phyloP scores from a whole-genome alignment of 2,329 filamentous ascomycete genomes.

The Fusarium circinatum region DNA sequence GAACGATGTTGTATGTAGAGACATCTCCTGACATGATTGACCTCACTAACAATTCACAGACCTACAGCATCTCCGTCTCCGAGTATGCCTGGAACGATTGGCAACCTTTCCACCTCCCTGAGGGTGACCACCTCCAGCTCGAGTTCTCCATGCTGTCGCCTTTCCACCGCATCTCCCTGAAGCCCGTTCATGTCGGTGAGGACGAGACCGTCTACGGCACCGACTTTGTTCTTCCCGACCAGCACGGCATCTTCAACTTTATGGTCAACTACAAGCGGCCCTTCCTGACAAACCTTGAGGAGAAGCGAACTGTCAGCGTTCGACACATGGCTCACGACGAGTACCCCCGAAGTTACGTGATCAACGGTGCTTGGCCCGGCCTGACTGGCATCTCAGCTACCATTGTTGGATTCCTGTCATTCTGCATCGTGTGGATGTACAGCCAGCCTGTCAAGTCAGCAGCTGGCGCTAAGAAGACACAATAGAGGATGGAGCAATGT shows the following conservation, averaged over 20 bases:
- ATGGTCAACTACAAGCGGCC: constrained; percentile 96
- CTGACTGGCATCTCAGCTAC: constrained; percentile 88
- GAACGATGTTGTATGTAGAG: constrained; percentile 84
- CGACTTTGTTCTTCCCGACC: constrained; percentile 87
- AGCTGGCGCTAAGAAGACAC: constrained; percentile 57
- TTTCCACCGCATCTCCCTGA: constrained; percentile 87
- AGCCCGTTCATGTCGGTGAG: constrained; percentile 64
- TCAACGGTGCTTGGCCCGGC: constrained; percentile 94
- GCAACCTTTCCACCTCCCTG: constrained; percentile 76
- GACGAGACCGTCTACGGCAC: constrained; percentile 79
- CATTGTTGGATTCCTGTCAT: constrained; percentile 83
- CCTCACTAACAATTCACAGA: constrained; percentile 59
- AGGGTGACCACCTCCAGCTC: constrained; percentile 82
- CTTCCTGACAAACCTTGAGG: constrained; percentile 87
- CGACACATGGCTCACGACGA: constrained; percentile 98
- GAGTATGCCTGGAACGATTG: constrained; percentile 83
- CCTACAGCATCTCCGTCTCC: constrained; percentile 88
- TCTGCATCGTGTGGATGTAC: constrained; percentile 90
- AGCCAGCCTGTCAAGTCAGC: constrained; percentile 58
- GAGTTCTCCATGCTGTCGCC: constrained; percentile 99
- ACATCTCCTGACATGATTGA: neutral
- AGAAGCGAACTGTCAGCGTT: constrained; percentile 94
- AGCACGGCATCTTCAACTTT: constrained; percentile 99
- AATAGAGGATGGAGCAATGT: constrained; percentile 48
- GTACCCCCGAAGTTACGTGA: constrained; percentile 90